Conservation (phyloP, 1,284 basidiomycete genomes). For the Papiliotrema laurentii region DNA sequence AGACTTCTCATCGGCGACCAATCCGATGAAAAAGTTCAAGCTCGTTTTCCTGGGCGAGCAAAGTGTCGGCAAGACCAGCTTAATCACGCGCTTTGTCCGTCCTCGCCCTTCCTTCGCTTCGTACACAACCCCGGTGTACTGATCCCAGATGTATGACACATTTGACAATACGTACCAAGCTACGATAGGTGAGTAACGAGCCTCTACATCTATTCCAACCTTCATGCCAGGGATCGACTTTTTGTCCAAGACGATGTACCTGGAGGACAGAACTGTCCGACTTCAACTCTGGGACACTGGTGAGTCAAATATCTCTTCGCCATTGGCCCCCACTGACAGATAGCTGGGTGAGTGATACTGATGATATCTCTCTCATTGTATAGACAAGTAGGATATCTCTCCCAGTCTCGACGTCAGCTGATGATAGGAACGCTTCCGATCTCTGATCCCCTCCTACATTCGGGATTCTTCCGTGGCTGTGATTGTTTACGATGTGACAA, state of each 20-base stretch:
- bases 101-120: not conserved
- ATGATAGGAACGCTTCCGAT: constrained; percentile 87
- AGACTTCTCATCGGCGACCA: constrained; percentile 30
- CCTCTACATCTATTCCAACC: not conserved
- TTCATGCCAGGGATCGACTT: constrained; percentile 80
- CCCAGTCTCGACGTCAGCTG: not conserved
- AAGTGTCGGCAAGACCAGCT: constrained; percentile 92
- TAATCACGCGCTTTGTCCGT: constrained; percentile 80
- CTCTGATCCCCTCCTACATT: constrained; percentile 97
- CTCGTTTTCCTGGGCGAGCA: constrained; percentile 91
- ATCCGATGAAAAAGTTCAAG: constrained; percentile 88
- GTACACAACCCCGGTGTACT: not conserved
- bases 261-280: constrained; percentile 96
- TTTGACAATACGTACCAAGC: constrained; percentile 99
- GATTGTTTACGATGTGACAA: constrained; percentile 98
- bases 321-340: constrained; percentile 8
- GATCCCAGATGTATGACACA: constrained; percentile 91
- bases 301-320: constrained; percentile 43
- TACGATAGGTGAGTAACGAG: constrained; percentile 66
- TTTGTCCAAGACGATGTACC: constrained; percentile 99
- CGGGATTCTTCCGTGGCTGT: constrained; percentile 97
- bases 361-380: not conserved
- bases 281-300: constrained; percentile 99
- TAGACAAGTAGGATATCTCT: not conserved
- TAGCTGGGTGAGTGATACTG: constrained; percentile 29